phyloP scores from a whole-genome alignment of 2,329 filamentous ascomycete species.

The Beauveria caledonica region DNA sequence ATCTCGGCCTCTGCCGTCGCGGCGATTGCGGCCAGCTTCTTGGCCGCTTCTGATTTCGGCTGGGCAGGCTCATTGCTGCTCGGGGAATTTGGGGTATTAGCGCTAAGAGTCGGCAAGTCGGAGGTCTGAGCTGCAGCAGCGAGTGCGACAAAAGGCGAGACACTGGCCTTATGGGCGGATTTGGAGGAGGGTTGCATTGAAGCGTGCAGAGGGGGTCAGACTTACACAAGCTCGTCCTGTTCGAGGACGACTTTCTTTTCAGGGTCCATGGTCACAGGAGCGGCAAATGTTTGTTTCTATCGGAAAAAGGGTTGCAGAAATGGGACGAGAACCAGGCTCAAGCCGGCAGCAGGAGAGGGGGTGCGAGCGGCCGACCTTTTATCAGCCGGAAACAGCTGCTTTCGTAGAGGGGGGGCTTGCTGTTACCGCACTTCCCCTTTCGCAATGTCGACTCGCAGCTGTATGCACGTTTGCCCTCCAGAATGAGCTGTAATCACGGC shows the following conservation, averaged over 20 bases:
- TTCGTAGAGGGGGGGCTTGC: not conserved
- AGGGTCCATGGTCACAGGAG: constrained; percentile 1
- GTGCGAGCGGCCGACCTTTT: constrained; percentile 1
- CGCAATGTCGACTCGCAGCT: not conserved
- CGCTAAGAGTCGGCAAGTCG: not conserved
- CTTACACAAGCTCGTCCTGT: constrained; percentile 9
- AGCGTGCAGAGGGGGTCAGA: not conserved
- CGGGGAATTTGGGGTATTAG: not conserved
- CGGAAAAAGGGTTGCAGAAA: not conserved
- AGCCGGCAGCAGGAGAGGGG: not conserved
- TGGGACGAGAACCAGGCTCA: not conserved
- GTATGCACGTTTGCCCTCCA: not conserved
- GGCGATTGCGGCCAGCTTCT: constrained; percentile 14
- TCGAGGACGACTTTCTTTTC: constrained; percentile 10
- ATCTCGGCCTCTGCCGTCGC: constrained; percentile 23
- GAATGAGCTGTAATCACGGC: not conserved
- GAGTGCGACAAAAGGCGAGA: not conserved
- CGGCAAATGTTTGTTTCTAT: not conserved
- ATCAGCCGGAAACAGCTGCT: not conserved
- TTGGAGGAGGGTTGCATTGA: not conserved
- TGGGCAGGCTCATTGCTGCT: not conserved
- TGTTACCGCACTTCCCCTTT: not conserved
- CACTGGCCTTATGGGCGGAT: not conserved
- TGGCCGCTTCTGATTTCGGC: not conserved
- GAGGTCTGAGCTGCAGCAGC: not conserved